Percentiles rank a stretch among this genome's conserved stretches.
These are phyloP conservation scores for Filobasidium floriforme DNA, from an alignment of 768 basidiomycete genomes.

Conservation along the genomic window DNA sequence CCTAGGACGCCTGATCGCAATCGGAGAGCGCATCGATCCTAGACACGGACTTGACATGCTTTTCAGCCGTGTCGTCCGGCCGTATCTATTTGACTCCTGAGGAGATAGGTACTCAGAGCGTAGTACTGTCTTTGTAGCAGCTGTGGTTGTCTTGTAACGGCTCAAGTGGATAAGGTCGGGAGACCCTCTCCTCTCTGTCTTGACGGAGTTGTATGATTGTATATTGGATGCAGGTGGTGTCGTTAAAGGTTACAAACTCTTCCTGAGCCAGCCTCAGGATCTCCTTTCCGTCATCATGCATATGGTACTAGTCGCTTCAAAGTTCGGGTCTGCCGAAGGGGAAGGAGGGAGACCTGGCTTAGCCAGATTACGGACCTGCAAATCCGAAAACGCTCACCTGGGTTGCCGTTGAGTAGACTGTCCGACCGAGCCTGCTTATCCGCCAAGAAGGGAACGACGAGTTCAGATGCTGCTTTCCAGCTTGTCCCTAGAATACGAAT, in stretches of 20 bases:
- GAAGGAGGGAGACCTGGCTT: background rate
- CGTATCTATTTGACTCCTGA: background rate
- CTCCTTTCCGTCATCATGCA: background rate
- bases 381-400: conserved; percentile 26
- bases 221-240: background rate
- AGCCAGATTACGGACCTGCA: background rate
- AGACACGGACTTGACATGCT: background rate
- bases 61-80: background rate
- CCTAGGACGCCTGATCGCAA: background rate
- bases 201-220: background rate
- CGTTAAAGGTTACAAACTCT: background rate
- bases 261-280: background rate
- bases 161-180: background rate
- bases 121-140: too few species aligned
- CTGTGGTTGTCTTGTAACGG: too few species aligned
- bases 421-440: conserved; percentile 41
- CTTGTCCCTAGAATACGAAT: conserved; percentile 28
- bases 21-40: background rate
- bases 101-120: background rate
- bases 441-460: conserved; percentile 38
- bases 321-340: background rate
- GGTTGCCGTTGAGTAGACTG: conserved; percentile 39
- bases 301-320: background rate
- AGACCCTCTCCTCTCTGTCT: background rate
- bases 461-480: conserved; percentile 42